Conservation (phyloP, 176 grass and related monocot genomes). For the Phoenix dactylifera region DNA sequence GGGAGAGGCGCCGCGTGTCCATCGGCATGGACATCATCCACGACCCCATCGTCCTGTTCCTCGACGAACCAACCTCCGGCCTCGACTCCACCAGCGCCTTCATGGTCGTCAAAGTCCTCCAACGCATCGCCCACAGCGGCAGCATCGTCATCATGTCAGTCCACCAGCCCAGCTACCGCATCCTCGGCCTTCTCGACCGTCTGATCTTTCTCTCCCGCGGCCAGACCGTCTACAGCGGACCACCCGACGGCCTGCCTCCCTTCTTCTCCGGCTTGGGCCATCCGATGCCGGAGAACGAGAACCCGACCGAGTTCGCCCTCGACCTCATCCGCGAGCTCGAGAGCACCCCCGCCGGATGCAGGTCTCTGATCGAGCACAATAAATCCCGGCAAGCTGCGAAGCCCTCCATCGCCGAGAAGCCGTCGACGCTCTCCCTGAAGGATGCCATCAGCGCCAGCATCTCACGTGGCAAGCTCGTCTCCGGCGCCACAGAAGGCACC, state of each 20-base stretch:
- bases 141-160: slow-evolving; percentile 96
- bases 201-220: slow-evolving; percentile 86
- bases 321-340: slow-evolving; percentile 90
- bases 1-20: slow-evolving; percentile 84
- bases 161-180: slow-evolving; percentile 95
- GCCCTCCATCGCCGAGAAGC: slow-evolving; percentile 13
- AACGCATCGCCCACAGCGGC: slow-evolving; percentile 87
- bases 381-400: slow-evolving; percentile 48
- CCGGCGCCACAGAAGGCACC: slow-evolving; percentile 50
- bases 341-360: slow-evolving; percentile 40
- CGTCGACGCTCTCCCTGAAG: slow-evolving; percentile 39
- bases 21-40: slow-evolving; percentile 98
- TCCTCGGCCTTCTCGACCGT: slow-evolving; percentile 82
- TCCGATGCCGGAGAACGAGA: slow-evolving; percentile 84
- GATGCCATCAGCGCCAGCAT: slow-evolving; percentile 86
- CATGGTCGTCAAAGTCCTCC: slow-evolving; percentile 90
- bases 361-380: slow-evolving; percentile 55
- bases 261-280: slow-evolving; percentile 87
- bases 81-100: slow-evolving; percentile 98
- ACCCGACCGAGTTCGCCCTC: slow-evolving; percentile 88
- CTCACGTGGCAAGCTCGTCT: slow-evolving; percentile 91
- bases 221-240: slow-evolving; percentile 79
- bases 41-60: slow-evolving; percentile 88
- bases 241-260: slow-evolving; percentile 40
- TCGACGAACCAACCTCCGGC: slow-evolving; percentile 94